Percentiles rank a stretch among this genome's conserved stretches.
These are phyloP conservation scores for Aspergillus egyptiacus DNA, from an alignment of 495 filamentous ascomycete species.

Conservation along the genomic window DNA sequence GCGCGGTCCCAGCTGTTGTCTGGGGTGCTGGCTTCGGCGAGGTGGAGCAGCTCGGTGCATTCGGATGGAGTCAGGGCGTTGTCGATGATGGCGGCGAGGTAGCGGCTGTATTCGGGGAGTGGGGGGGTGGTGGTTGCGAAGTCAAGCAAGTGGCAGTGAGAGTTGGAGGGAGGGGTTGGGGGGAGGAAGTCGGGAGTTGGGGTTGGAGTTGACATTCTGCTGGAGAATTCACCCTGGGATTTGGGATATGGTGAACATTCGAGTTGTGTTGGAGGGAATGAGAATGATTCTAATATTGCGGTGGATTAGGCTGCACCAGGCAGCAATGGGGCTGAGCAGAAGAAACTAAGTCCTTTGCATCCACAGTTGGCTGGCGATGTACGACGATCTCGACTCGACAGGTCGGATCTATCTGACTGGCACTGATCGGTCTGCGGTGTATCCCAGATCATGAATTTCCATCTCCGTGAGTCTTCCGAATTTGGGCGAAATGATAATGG, in stretches of 20 bases:
- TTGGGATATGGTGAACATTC: no score
- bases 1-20: conserved; percentile 28
- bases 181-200: conserved; percentile 13
- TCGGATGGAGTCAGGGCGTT: conserved; percentile 55
- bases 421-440: no score
- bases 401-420: no score
- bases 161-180: conserved; percentile 20
- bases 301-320: background rate
- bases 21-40: conserved; percentile 46
- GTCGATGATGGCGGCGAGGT: conserved; percentile 60
- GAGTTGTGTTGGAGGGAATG: no score
- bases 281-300: no score
- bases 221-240: no score
- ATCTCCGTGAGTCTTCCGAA: no score
- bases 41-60: conserved; percentile 49
- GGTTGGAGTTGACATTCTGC: background rate
- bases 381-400: no score
- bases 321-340: background rate
- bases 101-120: conserved; percentile 48
- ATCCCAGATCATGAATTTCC: no score
- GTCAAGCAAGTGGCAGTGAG: conserved; percentile 38
- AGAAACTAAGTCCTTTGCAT: no score
- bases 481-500: no score
- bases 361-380: no score
- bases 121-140: conserved; percentile 41